phyloP scores from a whole-genome alignment of 2,329 filamentous ascomycete genomes.

The Septoria linicola region DNA sequence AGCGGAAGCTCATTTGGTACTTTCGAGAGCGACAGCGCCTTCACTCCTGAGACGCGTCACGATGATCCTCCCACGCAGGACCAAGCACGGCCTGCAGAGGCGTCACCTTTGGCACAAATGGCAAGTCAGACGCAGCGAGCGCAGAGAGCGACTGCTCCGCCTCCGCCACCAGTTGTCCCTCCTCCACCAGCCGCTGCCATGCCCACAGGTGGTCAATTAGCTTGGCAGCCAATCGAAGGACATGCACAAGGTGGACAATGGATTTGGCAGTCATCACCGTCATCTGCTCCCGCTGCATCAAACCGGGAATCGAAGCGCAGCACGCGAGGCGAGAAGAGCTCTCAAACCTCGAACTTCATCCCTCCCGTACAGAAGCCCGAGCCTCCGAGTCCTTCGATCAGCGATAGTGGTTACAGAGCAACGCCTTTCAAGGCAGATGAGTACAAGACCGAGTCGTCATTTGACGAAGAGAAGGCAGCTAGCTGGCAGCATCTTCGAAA shows the following conservation, averaged over 20 bases:
- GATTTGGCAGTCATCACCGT: slow-evolving; percentile 3
- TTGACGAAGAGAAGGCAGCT: slow-evolving; percentile 21
- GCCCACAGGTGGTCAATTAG: slow-evolving; percentile 6
- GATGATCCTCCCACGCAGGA: background rate
- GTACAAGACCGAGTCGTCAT: slow-evolving; percentile 2
- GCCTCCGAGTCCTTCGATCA: background rate
- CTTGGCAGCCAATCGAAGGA: slow-evolving; percentile 11
- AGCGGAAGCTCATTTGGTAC: slow-evolving; percentile 5
- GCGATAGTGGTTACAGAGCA: slow-evolving; percentile 25
- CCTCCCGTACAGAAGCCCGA: background rate
- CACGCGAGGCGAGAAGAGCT: background rate
- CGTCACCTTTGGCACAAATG: slow-evolving; percentile 1
- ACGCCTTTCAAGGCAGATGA: slow-evolving; percentile 26
- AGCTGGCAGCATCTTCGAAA: slow-evolving; percentile 31
- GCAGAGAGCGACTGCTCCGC: background rate
- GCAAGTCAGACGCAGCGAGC: slow-evolving; percentile 5
- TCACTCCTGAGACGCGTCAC: background rate
- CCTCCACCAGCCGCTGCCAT: background rate
- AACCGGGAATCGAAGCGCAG: background rate
- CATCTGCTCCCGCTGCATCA: background rate
- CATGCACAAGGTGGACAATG: slow-evolving; percentile 10
- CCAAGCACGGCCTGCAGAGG: background rate
- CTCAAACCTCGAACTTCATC: background rate
- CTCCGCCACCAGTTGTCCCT: background rate
- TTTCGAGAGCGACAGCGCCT: background rate